phyloP scores from a whole-genome alignment of 129 eudicot species.

The Tanacetum coccineum region DNA sequence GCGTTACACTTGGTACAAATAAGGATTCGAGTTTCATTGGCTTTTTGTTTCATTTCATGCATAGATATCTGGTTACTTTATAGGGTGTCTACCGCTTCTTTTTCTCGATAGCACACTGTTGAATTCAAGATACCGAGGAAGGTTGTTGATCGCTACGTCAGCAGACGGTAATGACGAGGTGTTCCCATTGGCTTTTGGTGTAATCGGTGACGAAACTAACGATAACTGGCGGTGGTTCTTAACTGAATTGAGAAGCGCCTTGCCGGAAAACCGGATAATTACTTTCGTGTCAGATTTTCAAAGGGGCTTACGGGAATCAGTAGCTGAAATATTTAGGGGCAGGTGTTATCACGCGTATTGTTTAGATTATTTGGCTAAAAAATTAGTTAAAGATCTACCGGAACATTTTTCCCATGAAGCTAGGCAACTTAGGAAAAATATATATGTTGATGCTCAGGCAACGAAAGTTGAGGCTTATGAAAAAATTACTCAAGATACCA shows the following conservation, averaged over 20 bases:
- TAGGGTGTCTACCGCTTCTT: conserved; percentile 34
- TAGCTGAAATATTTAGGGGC: conserved; percentile 21
- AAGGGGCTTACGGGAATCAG: conserved; percentile 33
- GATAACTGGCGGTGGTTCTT: conserved; percentile 43
- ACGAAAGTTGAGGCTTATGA: conserved; percentile 24
- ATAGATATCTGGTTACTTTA: conserved; percentile 24
- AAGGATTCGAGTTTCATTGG: conserved; percentile 42
- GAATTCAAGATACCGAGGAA: conserved; percentile 39
- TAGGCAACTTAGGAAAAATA: too few species aligned
- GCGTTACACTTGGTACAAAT: conserved; percentile 42
- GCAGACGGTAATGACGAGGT: conserved; percentile 38
- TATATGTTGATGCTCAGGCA: conserved; percentile 37
- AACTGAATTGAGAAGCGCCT: conserved; percentile 17
- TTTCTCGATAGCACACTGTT: conserved; percentile 38
- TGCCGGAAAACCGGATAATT: conserved; percentile 7
- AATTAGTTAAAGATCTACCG: conserved; percentile 28
- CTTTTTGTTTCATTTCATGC: conserved; percentile 35
- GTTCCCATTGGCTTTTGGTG: conserved; percentile 36
- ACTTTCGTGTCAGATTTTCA: conserved; percentile 29
- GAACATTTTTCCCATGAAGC: conserved; percentile 50
- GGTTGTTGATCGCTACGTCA: conserved; percentile 35
- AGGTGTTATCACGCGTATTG: conserved; percentile 35
- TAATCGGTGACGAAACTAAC: conserved; percentile 30
- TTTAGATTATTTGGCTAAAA: conserved; percentile 34
- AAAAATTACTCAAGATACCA: conserved; percentile 18